A percentile compares a stretch with the other conserved stretches of the same genome.
Conservation (phyloP, 805 yeast genomes). For the Schizosaccharomyces octosporus region DNA sequence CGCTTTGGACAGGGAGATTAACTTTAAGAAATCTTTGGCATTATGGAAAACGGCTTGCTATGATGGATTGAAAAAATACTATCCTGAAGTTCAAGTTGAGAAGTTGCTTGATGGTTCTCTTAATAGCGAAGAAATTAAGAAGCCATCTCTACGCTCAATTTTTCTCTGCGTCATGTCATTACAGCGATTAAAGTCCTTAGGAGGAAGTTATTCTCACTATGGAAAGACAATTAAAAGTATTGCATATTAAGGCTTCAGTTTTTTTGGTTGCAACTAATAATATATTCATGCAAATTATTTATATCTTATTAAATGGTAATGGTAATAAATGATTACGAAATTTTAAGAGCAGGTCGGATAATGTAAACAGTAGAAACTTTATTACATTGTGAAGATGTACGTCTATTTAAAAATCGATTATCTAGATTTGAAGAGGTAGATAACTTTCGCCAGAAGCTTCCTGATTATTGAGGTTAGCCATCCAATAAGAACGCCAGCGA, state of each 20-base stretch:
- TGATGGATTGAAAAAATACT: background rate
- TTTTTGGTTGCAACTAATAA: no score
- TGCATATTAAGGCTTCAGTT: no score
- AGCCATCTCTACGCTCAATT: background rate
- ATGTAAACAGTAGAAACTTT: no score
- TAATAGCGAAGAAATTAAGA: background rate
- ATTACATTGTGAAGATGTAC: no score
- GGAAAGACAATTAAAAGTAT: background rate
- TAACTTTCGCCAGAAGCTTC: background rate
- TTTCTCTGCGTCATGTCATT: background rate
- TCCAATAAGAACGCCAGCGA: background rate
- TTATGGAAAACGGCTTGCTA: background rate
- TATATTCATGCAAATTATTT: no score
- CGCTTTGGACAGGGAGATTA: background rate
- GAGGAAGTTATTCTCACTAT: background rate
- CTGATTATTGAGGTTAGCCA: no score
- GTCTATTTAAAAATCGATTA: no score
- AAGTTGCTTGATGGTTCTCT: no score
- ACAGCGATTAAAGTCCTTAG: background rate
- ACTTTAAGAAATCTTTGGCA: background rate
- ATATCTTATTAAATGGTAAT: no score
- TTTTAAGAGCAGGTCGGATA: no score
- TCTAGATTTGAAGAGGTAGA: background rate
- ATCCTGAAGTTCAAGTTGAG: background rate
- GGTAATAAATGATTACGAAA: no score